Base-by-base conservation (phyloP, 768 basidiomycete genomes). In the Lactarius hengduanensis region DNA sequence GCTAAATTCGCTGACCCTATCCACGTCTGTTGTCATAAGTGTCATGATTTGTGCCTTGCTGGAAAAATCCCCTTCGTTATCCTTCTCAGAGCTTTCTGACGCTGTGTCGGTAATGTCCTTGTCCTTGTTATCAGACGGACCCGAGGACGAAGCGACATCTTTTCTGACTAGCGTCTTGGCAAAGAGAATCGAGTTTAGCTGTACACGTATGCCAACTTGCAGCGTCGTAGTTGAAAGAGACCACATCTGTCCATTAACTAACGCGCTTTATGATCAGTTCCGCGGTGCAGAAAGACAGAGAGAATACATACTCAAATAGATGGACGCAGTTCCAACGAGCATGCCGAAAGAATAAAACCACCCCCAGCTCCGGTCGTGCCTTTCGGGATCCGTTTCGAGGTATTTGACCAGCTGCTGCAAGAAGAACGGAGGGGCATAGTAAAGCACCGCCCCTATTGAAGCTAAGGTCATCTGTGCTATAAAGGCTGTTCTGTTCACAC, bases 11-110 rank as follows among this genome's bases (percentile, higher is more conserved):
- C 89, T 86, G 68, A 96, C 88, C 62, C 94, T 84, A 74, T 96
- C 93, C 34, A 95, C 92, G 70, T 97, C 94, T 6, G 93, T 94
- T 7, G 94, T 96, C 91, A 96, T 95, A 34, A 96, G 83, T 2
- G 92, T 96, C 94, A 96, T 95, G 71, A 97, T 87, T 77, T 96
- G 84, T n/a, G 81, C 79, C 72, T 86, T 86, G 64, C 81, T 82
- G 32, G 79, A 80, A 68, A 85, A 84, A 18, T 81, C 82, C n/a
- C 78, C 81, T 36, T 82, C 80, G 1, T 76, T 71, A 36, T 77
- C 76, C 73, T 88, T 87, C 10, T 86, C 85, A 9, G 83, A 81
- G 40, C 75, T 61, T 43, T 70, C 69, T 0, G 71, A 64, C 4
- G 59, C 26, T 7, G 58, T 59, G 55, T 68, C 67, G 2, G 65